phyloP scores from a whole-genome alignment of 768 basidiomycete species.

The Suillus subluteus region DNA sequence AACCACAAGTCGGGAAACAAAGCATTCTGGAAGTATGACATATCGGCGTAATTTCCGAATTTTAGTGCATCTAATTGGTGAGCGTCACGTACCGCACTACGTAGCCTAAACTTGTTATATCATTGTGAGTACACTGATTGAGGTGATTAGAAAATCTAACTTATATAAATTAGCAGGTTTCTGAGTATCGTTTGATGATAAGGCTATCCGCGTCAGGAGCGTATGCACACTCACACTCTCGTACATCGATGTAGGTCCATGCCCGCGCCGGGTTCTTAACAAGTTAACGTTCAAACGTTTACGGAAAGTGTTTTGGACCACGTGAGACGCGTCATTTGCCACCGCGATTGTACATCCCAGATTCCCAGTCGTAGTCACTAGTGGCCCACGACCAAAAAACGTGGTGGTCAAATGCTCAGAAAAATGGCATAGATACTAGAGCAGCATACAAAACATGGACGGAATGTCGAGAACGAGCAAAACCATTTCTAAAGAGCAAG shows the following conservation, averaged over 20 bases:
- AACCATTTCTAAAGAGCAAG: not conserved
- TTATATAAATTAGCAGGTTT: not conserved
- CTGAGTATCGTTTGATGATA: not conserved
- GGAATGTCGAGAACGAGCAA: not conserved
- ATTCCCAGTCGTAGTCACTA: too few relatives aligned
- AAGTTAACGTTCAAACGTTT: too few relatives aligned
- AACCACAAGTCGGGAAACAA: not conserved
- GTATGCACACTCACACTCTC: not conserved
- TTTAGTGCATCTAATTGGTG: not conserved
- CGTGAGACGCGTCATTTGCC: not conserved
- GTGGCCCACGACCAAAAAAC: not conserved
- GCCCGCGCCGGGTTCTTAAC: too few relatives aligned
- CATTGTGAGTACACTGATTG: not conserved
- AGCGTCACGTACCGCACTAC: not conserved
- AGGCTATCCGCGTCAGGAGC: not conserved
- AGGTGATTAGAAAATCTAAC: not conserved
- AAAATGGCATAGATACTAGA: not conserved
- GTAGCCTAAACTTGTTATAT: not conserved
- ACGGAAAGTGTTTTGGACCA: not conserved
- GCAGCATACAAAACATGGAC: constrained; percentile 3
- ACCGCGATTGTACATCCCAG: not conserved
- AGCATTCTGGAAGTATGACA: not conserved
- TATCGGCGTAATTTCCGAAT: not conserved
- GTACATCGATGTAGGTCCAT: not conserved
- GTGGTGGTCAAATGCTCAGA: not conserved